Percentiles rank a stretch among this genome's conserved stretches.
phyloP scores from a whole-genome alignment of 768 basidiomycete genomes.

The Suillus subaureus region DNA sequence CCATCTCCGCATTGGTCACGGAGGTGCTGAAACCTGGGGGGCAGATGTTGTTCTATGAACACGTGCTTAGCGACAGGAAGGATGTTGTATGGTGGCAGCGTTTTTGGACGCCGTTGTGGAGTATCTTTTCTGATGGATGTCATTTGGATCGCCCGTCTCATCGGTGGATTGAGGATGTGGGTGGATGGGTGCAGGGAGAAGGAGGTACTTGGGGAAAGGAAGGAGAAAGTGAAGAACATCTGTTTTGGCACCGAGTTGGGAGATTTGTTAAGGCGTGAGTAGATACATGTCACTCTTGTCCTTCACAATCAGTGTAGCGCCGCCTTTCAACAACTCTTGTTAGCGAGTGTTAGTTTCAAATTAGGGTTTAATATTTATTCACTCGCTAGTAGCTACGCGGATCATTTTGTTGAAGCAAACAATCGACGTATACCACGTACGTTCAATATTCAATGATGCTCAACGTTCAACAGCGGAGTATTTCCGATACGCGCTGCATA shows the following conservation, averaged over 20 bases:
- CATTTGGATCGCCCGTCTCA: conserved; percentile 58
- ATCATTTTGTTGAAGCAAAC: no score
- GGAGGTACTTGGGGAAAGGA: conserved; percentile 45
- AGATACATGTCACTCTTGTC: background rate
- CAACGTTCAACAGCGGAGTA: no score
- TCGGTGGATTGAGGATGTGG: conserved; percentile 45
- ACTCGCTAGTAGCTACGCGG: no score
- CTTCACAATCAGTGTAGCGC: no score
- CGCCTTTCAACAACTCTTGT: no score
- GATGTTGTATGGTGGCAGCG: conserved; percentile 74
- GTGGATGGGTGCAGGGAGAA: conserved; percentile 50
- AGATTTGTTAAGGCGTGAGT: conserved; percentile 49
- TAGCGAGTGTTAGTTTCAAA: no score
- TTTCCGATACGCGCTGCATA: no score
- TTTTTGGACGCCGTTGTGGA: conserved; percentile 76
- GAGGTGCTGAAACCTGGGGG: conserved; percentile 67
- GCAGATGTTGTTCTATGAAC: conserved; percentile 67
- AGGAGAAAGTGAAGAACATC: conserved; percentile 53
- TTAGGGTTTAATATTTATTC: no score
- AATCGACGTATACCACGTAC: no score
- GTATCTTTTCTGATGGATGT: conserved; percentile 61
- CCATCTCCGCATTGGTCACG: conserved; percentile 46
- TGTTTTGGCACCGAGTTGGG: conserved; percentile 66
- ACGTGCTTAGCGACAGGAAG: conserved; percentile 54
- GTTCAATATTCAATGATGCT: no score